phyloP scores from a whole-genome alignment of 306 rosid species.

The Purshia tridentata region DNA sequence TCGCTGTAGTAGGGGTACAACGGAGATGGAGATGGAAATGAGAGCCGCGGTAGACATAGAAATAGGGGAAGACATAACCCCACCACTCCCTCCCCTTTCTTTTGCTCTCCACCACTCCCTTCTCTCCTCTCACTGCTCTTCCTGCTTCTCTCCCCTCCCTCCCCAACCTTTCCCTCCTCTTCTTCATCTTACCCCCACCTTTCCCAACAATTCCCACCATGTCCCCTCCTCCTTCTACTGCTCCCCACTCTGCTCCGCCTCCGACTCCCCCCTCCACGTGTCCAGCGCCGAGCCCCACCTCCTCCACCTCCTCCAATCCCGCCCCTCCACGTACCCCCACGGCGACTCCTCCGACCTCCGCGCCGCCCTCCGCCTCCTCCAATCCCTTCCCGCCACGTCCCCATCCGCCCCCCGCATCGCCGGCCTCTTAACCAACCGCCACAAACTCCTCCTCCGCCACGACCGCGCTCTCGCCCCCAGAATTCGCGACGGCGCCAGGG shows the following conservation, averaged over 20 bases:
- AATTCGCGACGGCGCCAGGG: conserved; percentile 40
- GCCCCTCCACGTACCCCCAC: conserved; percentile 1
- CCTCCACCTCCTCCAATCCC: conserved; percentile 25
- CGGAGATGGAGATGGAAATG: conserved; percentile 47
- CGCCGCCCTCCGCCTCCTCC: conserved; percentile 70
- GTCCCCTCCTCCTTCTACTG: conserved; percentile 31
- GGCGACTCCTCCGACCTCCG: conserved; percentile 53
- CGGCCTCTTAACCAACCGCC: conserved; percentile 53
- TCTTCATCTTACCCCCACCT: background rate
- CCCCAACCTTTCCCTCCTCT: conserved; percentile 23
- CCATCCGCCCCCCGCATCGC: conserved; percentile 37
- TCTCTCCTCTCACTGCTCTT: conserved; percentile 45
- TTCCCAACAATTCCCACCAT: background rate
- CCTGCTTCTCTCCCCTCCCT: conserved; percentile 28
- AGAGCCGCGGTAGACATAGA: conserved; percentile 43
- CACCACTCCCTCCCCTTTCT: conserved; percentile 45
- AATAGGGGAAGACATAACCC: conserved; percentile 51
- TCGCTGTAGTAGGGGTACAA: background rate
- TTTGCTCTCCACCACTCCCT: conserved; percentile 52
- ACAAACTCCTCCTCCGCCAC: conserved; percentile 18
- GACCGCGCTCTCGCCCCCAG: background rate
- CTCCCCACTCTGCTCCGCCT: conserved; percentile 44
- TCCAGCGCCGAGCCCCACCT: conserved; percentile 46
- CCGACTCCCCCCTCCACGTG: conserved; percentile 35
- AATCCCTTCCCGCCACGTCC: conserved; percentile 14